Evolutionary conservation across 2,329 filamentous ascomycete species (phyloP), one percentile per base, ranked within the genome.

Genomic region (Harringtonia lauricola): DNA sequence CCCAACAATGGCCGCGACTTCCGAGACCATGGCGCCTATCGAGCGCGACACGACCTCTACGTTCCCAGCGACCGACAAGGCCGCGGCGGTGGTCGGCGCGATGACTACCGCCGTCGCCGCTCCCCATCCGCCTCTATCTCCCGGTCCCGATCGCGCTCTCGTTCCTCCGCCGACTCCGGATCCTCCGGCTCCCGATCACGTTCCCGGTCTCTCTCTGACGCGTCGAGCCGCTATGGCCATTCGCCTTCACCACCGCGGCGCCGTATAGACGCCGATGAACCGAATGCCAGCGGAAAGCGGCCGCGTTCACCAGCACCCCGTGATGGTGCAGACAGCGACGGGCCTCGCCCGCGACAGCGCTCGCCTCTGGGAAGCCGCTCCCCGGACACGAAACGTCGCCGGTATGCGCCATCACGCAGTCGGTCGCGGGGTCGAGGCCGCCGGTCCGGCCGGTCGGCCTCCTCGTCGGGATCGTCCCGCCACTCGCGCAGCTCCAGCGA

Each of bases 331-430:
- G 38, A 24, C 39, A 39, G 12, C 14, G 26, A 36, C 7, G 30
- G 22, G 7, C 22, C 12, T 13, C 24, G 24, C 24, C 34, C 45
- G 39, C 56, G 56, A 17, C 61, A 62, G 10, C 58, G 59, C 24
- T 65, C 64, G 18, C 45, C 46, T 14, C 68, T 68, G 1, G 60
- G 61, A 7, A 47, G 48, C 36, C 44, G 41, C 39, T 69, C 70
- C 8, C 70, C 67, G 7, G 56, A 61, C 5, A 60, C 64, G 2
- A 77, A 77, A 51, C 64, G 71, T 38, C 66, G 72, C 29, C 66
- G 71, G 44, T 68, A 70, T 44, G 71, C 71, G 4, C 57, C 60
- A 14, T 72, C 69, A 6, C 61, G 62, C 30, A 74, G 69, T 49
- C 64, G 67, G 18, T 74, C 72, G 47, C 64, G 52, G 46, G 62